phyloP scores from a whole-genome alignment of 345 rosid genomes.

The Pistacia vera region DNA sequence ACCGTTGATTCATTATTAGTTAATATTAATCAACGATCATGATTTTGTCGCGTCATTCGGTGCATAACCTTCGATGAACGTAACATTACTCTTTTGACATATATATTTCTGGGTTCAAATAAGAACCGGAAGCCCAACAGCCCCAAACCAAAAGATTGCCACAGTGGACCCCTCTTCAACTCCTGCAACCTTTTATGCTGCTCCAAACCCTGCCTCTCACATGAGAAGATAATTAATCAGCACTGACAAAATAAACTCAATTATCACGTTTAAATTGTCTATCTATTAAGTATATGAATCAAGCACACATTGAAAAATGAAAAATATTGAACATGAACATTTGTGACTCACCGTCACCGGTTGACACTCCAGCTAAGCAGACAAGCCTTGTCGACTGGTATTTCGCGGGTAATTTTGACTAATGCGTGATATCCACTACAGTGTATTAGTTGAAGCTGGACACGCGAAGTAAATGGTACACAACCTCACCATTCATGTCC shows the following conservation, averaged over 20 bases:
- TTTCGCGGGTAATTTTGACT: conserved; percentile 41
- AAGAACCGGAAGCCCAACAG: conserved; percentile 73
- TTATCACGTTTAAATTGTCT: too few relatives aligned
- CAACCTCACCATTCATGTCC: conserved; percentile 50
- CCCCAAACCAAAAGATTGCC: conserved; percentile 76
- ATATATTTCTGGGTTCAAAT: not conserved
- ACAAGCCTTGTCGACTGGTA: conserved; percentile 55
- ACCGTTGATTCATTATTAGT: too few relatives aligned
- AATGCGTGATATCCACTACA: conserved; percentile 62
- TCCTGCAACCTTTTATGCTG: conserved; percentile 64
- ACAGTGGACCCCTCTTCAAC: conserved; percentile 64
- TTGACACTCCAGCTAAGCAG: conserved; percentile 66
- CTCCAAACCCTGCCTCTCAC: conserved; percentile 55
- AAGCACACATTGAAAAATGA: too few relatives aligned
- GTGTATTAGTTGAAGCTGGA: conserved; percentile 78
- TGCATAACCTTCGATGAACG: too few relatives aligned
- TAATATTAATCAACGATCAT: too few relatives aligned
- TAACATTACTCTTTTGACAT: too few relatives aligned
- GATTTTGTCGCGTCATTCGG: too few relatives aligned
- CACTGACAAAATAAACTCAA: too few relatives aligned
- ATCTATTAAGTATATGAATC: too few relatives aligned
- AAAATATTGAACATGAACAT: too few relatives aligned
- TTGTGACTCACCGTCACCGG: conserved; percentile 33
- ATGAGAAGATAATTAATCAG: not conserved
- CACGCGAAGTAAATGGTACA: conserved; percentile 51